These are phyloP conservation scores for Abrus pulchellus DNA, from an alignment of 306 rosid species.

Conservation along the genomic window DNA sequence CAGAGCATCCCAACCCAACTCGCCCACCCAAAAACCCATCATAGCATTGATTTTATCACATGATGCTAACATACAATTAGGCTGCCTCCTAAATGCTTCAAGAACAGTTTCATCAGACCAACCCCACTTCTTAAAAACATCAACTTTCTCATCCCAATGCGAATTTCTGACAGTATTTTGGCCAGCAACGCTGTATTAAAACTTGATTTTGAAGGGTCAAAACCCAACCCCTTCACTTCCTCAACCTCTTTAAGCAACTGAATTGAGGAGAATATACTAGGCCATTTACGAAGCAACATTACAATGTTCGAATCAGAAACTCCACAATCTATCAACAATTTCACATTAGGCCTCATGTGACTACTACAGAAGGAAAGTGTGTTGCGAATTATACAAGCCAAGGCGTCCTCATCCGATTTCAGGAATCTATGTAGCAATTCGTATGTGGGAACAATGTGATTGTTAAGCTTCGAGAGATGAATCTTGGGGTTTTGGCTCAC, in stretches of 20 bases:
- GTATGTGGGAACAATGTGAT: slow-evolving; percentile 39
- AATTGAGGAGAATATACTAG: not conserved
- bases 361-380: not conserved
- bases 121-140: slow-evolving; percentile 60
- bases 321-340: slow-evolving; percentile 30
- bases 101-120: slow-evolving; percentile 60
- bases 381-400: not conserved
- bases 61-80: slow-evolving; percentile 51
- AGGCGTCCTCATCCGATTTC: slow-evolving; percentile 1
- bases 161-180: slow-evolving; percentile 44
- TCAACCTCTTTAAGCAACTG: slow-evolving; percentile 40
- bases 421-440: slow-evolving; percentile 14
- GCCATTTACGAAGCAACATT: slow-evolving; percentile 15
- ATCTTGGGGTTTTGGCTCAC: not conserved
- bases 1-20: slow-evolving; percentile 49
- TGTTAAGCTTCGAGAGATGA: slow-evolving; percentile 35
- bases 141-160: slow-evolving; percentile 56
- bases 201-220: slow-evolving; percentile 46
- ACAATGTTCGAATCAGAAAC: slow-evolving; percentile 37
- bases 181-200: slow-evolving; percentile 51
- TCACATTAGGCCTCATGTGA: not conserved
- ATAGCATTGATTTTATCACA: slow-evolving; percentile 49
- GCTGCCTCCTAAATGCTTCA: slow-evolving; percentile 50
- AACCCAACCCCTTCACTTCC: slow-evolving; percentile 55
- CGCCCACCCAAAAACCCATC: slow-evolving; percentile 55